phyloP scores from a whole-genome alignment of 176 grass and related monocot species.

The Alloteropsis semialata region DNA sequence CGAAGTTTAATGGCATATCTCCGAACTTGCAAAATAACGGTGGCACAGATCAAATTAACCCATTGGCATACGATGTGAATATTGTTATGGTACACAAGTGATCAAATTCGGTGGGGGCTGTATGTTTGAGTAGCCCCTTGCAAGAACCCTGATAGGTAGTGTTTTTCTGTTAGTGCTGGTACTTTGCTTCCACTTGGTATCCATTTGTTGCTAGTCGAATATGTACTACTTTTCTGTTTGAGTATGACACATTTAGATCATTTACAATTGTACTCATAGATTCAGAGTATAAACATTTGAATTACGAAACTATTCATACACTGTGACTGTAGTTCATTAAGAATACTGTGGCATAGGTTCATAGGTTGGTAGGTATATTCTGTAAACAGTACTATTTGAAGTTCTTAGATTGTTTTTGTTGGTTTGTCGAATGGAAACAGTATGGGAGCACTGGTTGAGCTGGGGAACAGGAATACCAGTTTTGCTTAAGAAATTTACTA shows the following conservation, averaged over 20 bases:
- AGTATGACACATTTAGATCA: slow-evolving; percentile 11
- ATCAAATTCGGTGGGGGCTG: slow-evolving; percentile 17
- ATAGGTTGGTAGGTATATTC: not conserved
- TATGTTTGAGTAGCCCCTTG: slow-evolving; percentile 21
- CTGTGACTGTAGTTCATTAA: not conserved
- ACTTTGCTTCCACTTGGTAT: slow-evolving; percentile 5
- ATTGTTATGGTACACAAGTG: slow-evolving; percentile 24
- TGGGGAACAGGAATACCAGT: too few species aligned
- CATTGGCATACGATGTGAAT: slow-evolving; percentile 28
- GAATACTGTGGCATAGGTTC: not conserved
- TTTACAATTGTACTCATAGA: not conserved
- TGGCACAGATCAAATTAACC: too few species aligned
- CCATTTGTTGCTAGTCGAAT: slow-evolving; percentile 10
- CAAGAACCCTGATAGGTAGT: slow-evolving; percentile 13
- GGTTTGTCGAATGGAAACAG: not conserved
- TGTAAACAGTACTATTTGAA: not conserved
- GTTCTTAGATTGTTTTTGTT: not conserved
- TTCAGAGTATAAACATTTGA: slow-evolving; percentile 13
- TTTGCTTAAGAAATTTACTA: too few species aligned
- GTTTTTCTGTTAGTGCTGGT: slow-evolving; percentile 20
- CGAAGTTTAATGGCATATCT: too few species aligned
- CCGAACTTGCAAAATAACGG: too few species aligned
- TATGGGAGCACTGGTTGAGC: too few species aligned
- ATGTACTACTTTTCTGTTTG: slow-evolving; percentile 1
- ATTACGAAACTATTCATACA: not conserved